Conservation (phyloP, 768 basidiomycete genomes). For the Kwoniella shandongensis region DNA sequence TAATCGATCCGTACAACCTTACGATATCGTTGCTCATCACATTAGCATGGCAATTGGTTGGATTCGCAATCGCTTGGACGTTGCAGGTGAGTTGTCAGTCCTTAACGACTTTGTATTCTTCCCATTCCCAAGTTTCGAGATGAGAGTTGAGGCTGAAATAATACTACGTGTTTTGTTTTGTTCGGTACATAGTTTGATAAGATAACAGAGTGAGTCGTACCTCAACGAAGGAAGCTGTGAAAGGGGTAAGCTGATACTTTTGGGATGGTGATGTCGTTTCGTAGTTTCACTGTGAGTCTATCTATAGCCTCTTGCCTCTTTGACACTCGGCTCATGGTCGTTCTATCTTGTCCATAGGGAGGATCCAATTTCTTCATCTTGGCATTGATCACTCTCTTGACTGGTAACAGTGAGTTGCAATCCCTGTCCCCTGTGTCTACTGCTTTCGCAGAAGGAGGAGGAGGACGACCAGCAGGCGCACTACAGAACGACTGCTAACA, state of each 20-base stretch:
- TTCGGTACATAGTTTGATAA: conserved; percentile 72
- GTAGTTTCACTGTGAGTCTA: conserved; percentile 15
- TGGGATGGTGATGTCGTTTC: too few relatives aligned
- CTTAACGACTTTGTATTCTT: too few relatives aligned
- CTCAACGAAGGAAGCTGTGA: too few relatives aligned
- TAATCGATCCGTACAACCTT: conserved; percentile 46
- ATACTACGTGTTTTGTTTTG: too few relatives aligned
- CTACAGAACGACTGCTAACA: too few relatives aligned
- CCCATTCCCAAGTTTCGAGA: neutral
- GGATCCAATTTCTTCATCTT: conserved; percentile 70
- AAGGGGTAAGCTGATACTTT: too few relatives aligned
- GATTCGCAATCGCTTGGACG: conserved; percentile 68
- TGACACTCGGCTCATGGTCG: conserved; percentile 3
- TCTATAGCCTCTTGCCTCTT: too few relatives aligned
- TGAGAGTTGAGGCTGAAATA: neutral
- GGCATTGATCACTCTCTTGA: conserved; percentile 64
- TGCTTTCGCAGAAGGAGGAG: too few relatives aligned
- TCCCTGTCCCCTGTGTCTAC: neutral
- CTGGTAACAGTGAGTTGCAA: conserved; percentile 58
- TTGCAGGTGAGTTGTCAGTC: conserved; percentile 54
- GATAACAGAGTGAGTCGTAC: conserved; percentile 64
- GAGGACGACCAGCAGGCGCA: too few relatives aligned
- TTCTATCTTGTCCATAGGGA: conserved; percentile 34
- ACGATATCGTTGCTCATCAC: conserved; percentile 47
- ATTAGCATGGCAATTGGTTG: conserved; percentile 60